Evolutionary conservation across 257 asterid genomes (phyloP).

Genomic region (Solanum peruvianum): DNA sequence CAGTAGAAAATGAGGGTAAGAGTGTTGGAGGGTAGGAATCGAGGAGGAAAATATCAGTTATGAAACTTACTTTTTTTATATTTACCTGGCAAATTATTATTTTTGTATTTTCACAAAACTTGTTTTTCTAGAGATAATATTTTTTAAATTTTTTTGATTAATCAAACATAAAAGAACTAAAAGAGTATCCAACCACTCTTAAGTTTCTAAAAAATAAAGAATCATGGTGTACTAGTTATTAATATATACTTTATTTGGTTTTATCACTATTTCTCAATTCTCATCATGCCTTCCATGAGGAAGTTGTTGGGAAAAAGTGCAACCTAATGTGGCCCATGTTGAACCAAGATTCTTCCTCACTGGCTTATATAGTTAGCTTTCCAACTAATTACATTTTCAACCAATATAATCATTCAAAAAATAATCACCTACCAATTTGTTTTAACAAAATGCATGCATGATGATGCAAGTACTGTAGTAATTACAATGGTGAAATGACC

Average conservation of each 20-base stretch:
- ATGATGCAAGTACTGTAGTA: neutral
- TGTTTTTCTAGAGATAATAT: neutral
- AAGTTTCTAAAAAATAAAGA: neutral
- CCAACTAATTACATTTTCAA: neutral
- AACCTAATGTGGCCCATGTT: neutral
- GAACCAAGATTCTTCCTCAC: neutral
- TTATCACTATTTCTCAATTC: neutral
- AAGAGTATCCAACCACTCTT: neutral
- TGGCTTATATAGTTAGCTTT: neutral
- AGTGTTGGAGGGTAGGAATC: neutral
- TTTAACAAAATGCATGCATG: neutral
- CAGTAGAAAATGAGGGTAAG: neutral
- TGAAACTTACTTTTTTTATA: neutral
- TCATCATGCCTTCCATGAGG: neutral
- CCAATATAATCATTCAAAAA: neutral
- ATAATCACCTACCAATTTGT: neutral
- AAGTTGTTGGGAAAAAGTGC: neutral
- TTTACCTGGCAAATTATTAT: neutral
- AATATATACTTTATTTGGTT: neutral
- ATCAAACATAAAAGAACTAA: neutral
- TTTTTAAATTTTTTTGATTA: rapidly evolving
- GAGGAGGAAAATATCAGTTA: neutral
- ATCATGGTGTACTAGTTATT: no score
- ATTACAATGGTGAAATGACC: neutral
- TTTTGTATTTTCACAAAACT: neutral